Base-by-base conservation (phyloP, 225 moss, liverwort and hornwort species). In the Marchantia polymorpha region DNA sequence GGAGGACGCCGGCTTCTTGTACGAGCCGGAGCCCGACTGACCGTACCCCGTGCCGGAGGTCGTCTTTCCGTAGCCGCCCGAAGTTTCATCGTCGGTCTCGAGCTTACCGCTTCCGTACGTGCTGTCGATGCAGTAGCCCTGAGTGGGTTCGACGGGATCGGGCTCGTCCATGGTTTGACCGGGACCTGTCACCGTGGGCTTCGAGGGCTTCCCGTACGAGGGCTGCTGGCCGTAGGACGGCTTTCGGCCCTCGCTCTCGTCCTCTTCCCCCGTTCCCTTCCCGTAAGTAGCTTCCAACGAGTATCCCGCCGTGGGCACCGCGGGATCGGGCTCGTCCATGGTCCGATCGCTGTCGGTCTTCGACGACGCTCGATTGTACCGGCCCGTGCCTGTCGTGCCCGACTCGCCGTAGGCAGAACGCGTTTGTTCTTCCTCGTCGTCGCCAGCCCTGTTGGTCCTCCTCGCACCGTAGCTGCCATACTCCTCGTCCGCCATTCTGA, bases 291-390 rank as follows among this genome's bases (percentile, higher is more conserved):
- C 30, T 23, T 67, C 66, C 16, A 78, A 67, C 16, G 49, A 26
- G 67, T 78, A 78, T 29, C 78, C 78, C 30, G 51, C 22, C 9
- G 78, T 78, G 12, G 78, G 66, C 14, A 17, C 66, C 22, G 0
- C 53, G 60, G 76, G 76, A 64, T 77, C 61, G 47, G 76, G 76
- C 59, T 77, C 72, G 25, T 72, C 76, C 14, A 39, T 27, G 7
- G 8, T 29, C 9, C 70, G 54, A 25, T 72, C 71, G 20, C 26
- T 23, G 11, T n/a, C 65, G 1, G 3, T 65, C 65, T 27, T 23
- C 19, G 10, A 48, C 0, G 71, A n/a, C 23, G 10, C 12, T 50
- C 71, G 47, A 72, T 51, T 23, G 48, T 53, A 46, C 55, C 54
- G 16, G 49, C 54, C 12, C 4, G 27, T 17, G 10, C 16, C 20